phyloP scores from a whole-genome alignment of 805 yeast species.

The Nakazawaea holstii region DNA sequence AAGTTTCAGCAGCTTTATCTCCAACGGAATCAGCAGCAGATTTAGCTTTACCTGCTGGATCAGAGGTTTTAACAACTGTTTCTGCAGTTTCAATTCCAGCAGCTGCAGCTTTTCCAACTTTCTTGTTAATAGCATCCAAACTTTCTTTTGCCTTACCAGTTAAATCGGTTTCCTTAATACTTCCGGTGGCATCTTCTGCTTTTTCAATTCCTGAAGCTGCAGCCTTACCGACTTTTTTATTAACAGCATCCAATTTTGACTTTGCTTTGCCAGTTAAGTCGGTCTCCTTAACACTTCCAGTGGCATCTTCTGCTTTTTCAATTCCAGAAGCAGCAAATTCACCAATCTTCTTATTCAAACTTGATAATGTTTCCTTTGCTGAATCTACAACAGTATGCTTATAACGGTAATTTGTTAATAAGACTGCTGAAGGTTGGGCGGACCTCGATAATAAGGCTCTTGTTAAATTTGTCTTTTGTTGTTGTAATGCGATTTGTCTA shows the following conservation, averaged over 20 bases:
- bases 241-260: conserved; percentile 17
- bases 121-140: conserved; percentile 9
- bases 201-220: conserved; percentile 34
- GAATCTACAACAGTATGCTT: conserved; percentile 12
- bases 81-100: conserved; percentile 18
- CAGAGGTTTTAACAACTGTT: conserved; percentile 17
- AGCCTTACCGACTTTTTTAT: conserved; percentile 30
- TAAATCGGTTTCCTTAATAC: not conserved
- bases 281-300: conserved; percentile 9
- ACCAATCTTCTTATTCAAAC: conserved; percentile 29
- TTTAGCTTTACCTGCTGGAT: not conserved
- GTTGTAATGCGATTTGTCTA: conserved; percentile 2
- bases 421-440: not conserved
- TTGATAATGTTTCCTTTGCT: conserved; percentile 19
- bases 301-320: conserved; percentile 27
- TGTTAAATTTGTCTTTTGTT: not conserved
- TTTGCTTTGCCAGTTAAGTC: conserved; percentile 13
- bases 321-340: conserved; percentile 34
- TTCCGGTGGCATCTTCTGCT: conserved; percentile 20
- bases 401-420: not conserved
- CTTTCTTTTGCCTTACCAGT: conserved; percentile 3
- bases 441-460: not conserved
- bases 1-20: conserved; percentile 17
- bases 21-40: not conserved
- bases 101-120: conserved; percentile 12